phyloP scores from a whole-genome alignment of 1,139 yeast genomes.

The Trichomonascaceae sp. region DNA sequence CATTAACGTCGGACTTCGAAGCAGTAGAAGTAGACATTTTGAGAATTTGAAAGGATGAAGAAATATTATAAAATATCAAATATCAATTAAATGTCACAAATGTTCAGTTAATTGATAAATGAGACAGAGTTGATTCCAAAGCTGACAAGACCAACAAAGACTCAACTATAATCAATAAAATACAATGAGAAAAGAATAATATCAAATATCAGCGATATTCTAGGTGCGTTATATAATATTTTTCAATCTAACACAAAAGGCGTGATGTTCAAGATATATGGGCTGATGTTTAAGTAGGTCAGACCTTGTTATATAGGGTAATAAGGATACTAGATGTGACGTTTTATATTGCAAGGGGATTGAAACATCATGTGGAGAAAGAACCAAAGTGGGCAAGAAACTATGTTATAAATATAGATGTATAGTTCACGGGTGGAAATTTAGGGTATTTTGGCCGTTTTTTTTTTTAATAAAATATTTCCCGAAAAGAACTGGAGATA shows the following conservation, averaged over 20 bases:
- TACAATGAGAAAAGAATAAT: neutral
- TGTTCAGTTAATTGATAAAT: neutral
- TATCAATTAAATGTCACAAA: neutral
- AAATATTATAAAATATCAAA: neutral
- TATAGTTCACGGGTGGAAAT: neutral
- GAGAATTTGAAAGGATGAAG: neutral
- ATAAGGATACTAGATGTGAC: neutral
- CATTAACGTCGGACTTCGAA: neutral
- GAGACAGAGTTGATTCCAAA: neutral
- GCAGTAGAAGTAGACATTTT: neutral
- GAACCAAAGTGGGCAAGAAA: neutral
- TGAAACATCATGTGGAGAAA: neutral
- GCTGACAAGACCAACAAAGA: neutral
- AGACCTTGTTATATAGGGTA: neutral
- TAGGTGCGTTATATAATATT: neutral
- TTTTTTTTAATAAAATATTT: too few relatives aligned
- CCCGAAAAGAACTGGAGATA: too few relatives aligned
- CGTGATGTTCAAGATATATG: neutral
- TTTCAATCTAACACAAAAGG: neutral
- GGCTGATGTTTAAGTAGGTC: neutral
- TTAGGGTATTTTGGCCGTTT: too few relatives aligned
- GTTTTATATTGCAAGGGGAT: neutral
- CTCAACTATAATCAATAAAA: neutral
- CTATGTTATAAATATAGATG: neutral
- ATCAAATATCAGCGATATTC: neutral